phyloP scores from a whole-genome alignment of 306 rosid genomes.

The Begonia masoniana region DNA sequence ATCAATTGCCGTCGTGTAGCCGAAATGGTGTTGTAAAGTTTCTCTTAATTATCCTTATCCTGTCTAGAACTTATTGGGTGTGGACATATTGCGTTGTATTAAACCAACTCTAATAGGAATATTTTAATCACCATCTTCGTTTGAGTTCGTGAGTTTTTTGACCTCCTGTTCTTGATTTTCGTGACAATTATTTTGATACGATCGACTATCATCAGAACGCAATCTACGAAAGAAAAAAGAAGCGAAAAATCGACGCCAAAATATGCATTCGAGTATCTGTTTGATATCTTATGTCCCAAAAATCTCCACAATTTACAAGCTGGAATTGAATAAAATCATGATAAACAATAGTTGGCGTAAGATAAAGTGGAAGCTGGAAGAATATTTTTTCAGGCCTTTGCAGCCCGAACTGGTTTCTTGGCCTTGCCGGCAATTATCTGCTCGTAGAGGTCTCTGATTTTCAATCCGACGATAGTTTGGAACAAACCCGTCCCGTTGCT shows the following conservation, averaged over 20 bases:
- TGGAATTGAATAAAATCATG: constrained; percentile 15
- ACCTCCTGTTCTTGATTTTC: too few species aligned
- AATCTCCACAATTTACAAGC: constrained; percentile 15
- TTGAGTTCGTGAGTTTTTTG: too few species aligned
- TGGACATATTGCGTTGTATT: neutral
- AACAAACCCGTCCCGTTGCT: constrained; percentile 96
- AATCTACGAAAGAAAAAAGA: too few species aligned
- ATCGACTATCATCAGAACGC: too few species aligned
- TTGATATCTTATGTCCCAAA: constrained; percentile 20
- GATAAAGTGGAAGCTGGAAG: constrained; percentile 11
- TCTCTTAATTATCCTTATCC: neutral
- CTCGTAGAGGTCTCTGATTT: constrained; percentile 83
- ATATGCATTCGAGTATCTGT: neutral
- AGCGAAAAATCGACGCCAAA: too few species aligned
- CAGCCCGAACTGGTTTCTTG: constrained; percentile 41
- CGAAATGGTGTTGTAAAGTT: neutral
- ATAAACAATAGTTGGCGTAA: constrained; percentile 13
- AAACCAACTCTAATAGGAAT: neutral
- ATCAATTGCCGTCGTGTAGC: too few species aligned
- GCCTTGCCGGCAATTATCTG: constrained; percentile 53
- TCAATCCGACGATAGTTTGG: constrained; percentile 90
- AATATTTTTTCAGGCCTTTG: constrained; percentile 30
- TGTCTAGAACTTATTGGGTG: constrained; percentile 3
- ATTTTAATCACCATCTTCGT: too few species aligned
- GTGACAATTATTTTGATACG: too few species aligned